Percentiles rank a stretch among this genome's conserved stretches.
phyloP scores from a whole-genome alignment of 768 basidiomycete species.

The Dendrothele bispora region DNA sequence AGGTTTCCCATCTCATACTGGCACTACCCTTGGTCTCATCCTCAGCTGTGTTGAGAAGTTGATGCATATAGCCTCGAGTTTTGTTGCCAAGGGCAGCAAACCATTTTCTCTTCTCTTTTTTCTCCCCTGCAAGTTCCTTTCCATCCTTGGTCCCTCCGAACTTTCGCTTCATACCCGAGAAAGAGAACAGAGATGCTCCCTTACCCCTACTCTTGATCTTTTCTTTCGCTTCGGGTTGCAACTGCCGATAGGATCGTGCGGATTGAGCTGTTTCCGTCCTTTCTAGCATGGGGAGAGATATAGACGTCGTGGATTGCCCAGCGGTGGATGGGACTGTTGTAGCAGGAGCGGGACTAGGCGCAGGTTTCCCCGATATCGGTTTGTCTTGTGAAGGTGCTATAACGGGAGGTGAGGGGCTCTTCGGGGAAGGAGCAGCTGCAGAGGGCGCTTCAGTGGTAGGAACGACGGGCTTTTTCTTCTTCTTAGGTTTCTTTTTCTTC shows the following conservation, averaged over 20 bases:
- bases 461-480: slow-evolving; percentile 46
- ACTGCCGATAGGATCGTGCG: slow-evolving; percentile 66
- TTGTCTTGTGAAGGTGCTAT: slow-evolving; percentile 14
- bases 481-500: slow-evolving; percentile 77
- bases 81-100: slow-evolving; percentile 61
- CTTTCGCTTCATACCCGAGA: slow-evolving; percentile 50
- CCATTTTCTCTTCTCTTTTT: slow-evolving; percentile 45
- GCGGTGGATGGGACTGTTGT: slow-evolving; percentile 14
- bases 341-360: slow-evolving; percentile 18
- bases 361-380: slow-evolving; percentile 7
- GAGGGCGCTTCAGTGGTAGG: slow-evolving; percentile 18
- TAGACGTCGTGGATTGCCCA: slow-evolving; percentile 29
- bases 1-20: slow-evolving; percentile 78
- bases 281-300: slow-evolving; percentile 44
- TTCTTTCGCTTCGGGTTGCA: slow-evolving; percentile 49
- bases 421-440: slow-evolving; percentile 2
- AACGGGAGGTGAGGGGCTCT: slow-evolving; percentile 14
- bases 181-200: slow-evolving; percentile 49
- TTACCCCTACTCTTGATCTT: slow-evolving; percentile 75
- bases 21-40: slow-evolving; percentile 55
- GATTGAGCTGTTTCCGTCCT: slow-evolving; percentile 60
- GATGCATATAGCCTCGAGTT: slow-evolving; percentile 59
- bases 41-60: slow-evolving; percentile 56
- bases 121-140: slow-evolving; percentile 31
- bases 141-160: slow-evolving; percentile 39